Evolutionary conservation across 2,329 filamentous ascomycete genomes (phyloP).

Genomic region (Thelonectria discophora): DNA sequence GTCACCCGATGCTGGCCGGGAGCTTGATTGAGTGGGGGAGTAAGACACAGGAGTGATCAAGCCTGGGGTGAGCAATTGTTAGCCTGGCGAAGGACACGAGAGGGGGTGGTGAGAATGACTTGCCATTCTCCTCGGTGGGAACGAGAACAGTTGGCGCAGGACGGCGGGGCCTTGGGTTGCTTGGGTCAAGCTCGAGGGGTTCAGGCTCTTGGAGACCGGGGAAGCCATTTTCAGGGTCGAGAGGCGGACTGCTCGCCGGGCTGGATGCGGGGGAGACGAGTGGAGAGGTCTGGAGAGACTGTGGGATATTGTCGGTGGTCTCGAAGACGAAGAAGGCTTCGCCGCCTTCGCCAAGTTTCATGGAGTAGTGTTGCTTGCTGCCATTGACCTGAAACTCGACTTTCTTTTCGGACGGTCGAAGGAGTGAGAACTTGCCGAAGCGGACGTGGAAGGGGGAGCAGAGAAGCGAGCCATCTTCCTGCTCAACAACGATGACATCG

Average conservation of each 20-base stretch:
- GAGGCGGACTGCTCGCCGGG: constrained; percentile 84
- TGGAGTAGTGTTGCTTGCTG: constrained; percentile 88
- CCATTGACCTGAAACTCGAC: constrained; percentile 98
- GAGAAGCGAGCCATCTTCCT: constrained; percentile 86
- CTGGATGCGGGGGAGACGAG: constrained; percentile 89
- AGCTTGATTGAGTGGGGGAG: constrained; percentile 59
- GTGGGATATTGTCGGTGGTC: constrained; percentile 90
- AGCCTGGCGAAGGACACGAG: neutral
- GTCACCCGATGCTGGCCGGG: constrained; percentile 59
- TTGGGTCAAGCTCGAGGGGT: constrained; percentile 70
- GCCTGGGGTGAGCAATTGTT: constrained; percentile 48
- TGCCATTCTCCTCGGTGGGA: constrained; percentile 45
- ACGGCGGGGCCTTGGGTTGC: constrained; percentile 48
- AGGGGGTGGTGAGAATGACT: constrained; percentile 2
- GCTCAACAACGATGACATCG: constrained; percentile 98
- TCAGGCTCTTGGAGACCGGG: constrained; percentile 72
- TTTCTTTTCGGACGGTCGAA: constrained; percentile 97
- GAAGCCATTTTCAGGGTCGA: constrained; percentile 51
- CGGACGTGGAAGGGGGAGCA: constrained; percentile 99
- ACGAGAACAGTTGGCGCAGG: constrained; percentile 57
- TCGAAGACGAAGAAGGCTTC: constrained; percentile 99
- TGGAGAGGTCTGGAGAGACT: constrained; percentile 92
- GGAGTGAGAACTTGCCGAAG: constrained; percentile 96
- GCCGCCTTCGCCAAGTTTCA: constrained; percentile 97
- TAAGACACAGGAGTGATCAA: constrained; percentile 62